Conservation (phyloP, 495 filamentous ascomycete genomes). For the Penicillium herquei region DNA sequence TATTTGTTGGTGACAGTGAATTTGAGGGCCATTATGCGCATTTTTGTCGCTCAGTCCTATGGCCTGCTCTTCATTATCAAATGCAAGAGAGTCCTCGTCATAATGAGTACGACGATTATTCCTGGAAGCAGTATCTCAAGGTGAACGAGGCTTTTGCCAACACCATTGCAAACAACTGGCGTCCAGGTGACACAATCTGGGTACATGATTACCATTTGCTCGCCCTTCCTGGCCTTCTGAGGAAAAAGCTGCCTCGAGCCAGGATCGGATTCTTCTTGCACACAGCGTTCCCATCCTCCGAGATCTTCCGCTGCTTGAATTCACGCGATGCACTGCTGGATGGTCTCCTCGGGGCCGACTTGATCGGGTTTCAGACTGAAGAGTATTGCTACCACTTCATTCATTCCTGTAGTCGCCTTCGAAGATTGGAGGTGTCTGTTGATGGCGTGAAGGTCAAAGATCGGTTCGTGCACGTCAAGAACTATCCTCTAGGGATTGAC, state of each 20-base stretch:
- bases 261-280: conserved; percentile 93
- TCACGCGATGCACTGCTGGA: conserved; percentile 75
- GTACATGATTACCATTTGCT: conserved; percentile 90
- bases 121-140: conserved; percentile 87
- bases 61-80: conserved; percentile 90
- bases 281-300: conserved; percentile 86
- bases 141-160: conserved; percentile 87
- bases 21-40: conserved; percentile 86
- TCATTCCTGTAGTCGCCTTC: conserved; percentile 82
- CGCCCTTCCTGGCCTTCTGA: conserved; percentile 74
- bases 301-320: conserved; percentile 83
- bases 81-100: conserved; percentile 92
- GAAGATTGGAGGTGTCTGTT: conserved; percentile 73
- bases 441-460: conserved; percentile 79
- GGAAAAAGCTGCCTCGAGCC: conserved; percentile 73
- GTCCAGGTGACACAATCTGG: conserved; percentile 83
- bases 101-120: conserved; percentile 90
- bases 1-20: conserved; percentile 78
- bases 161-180: conserved; percentile 78
- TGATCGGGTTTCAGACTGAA: conserved; percentile 86
- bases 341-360: conserved; percentile 82
- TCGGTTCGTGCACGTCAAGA: conserved; percentile 75
- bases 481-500: conserved; percentile 53
- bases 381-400: conserved; percentile 92
- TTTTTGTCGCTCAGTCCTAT: conserved; percentile 83